These are phyloP conservation scores for Zelonia costaricensis DNA, from an alignment of 208 protist species.

Conservation along the genomic window DNA sequence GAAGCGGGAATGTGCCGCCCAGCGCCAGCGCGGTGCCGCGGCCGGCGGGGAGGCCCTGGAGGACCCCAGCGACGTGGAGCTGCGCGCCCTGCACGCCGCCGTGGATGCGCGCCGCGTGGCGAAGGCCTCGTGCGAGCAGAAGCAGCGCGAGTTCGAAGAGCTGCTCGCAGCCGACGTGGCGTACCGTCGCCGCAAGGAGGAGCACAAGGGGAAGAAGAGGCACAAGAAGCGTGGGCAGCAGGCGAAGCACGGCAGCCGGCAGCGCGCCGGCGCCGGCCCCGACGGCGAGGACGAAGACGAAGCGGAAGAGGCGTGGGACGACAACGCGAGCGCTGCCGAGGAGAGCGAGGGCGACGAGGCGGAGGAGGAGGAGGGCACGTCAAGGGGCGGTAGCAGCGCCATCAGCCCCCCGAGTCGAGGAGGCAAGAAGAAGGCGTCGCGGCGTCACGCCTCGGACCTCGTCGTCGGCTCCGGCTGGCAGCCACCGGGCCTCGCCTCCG, in stretches of 20 bases:
- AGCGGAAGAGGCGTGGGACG: too few species aligned
- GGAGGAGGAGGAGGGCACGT: too few species aligned
- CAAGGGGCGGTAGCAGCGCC: too few species aligned
- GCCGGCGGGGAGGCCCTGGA: constrained; percentile 9
- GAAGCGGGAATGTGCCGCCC: constrained; percentile 27
- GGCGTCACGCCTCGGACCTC: too few species aligned
- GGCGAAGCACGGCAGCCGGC: neutral
- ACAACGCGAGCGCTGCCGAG: neutral
- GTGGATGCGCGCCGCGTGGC: constrained; percentile 20
- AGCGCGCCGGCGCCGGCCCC: neutral
- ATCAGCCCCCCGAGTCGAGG: too few species aligned
- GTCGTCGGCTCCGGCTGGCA: too few species aligned
- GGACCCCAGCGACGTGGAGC: constrained; percentile 67
- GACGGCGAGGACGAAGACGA: constrained; percentile 2
- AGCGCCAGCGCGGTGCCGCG: constrained; percentile 1
- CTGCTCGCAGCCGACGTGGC: constrained; percentile 32
- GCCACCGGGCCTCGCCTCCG: too few species aligned
- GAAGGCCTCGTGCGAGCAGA: constrained; percentile 24
- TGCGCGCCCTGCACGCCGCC: constrained; percentile 29
- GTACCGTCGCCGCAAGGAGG: constrained; percentile 16
- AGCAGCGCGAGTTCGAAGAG: constrained; percentile 27
- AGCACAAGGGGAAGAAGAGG: constrained; percentile 11
- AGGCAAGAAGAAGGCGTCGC: too few species aligned
- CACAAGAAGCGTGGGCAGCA: neutral
- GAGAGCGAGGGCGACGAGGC: neutral